Base-by-base conservation (phyloP, 768 basidiomycete genomes). In the Russula foetens region DNA sequence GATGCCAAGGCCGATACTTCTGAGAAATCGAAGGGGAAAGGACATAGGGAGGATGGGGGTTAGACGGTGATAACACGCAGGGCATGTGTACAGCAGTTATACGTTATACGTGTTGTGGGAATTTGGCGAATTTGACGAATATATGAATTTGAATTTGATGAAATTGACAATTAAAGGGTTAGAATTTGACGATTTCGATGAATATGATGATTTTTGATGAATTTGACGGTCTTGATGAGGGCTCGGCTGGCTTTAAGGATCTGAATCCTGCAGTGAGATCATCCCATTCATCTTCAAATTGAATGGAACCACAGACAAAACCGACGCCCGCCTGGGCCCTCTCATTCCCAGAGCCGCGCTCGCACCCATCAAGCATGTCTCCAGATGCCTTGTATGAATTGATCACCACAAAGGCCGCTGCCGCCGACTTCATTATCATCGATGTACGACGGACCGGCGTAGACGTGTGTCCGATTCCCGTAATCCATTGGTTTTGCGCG, bases 361-460 rank as follows among this genome's bases (percentile, higher is more conserved):
- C 63, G 45, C 59, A 41, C 29, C 63, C 69, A 1, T 51, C 54
- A 3, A 59, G 50, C 11, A 70, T 73, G 39, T 58, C 61, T 0
- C 31, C 64, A 15, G 63, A 67, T 11, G 68, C 67, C 31, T 60
- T 72, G 11, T 63, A 66, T 23, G 61, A 66, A 23, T 57, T 71
- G 38, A 58, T 72, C 46, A 62, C 60, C 46, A 66, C 66, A 19
- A 64, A 69, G 41, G 44, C 24, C 4, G 26, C 62, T 7, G 65
- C 63, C 6, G 58, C 58, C 17, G 71, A 71, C 52, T 73, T 67
- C 53, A 41, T 77, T 7, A 69, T 76, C 23, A 70, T 77, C 15
- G 76, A 77, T 55, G 72, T 74, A 1, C 66, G 76, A 17, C 63
- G 74, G 44, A 70, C 69, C 4, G 76, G 76, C 52, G 70, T 75